Evolutionary conservation across 2,329 filamentous ascomycete species (phyloP).

Genomic region (Hypoxylon sp.): DNA sequence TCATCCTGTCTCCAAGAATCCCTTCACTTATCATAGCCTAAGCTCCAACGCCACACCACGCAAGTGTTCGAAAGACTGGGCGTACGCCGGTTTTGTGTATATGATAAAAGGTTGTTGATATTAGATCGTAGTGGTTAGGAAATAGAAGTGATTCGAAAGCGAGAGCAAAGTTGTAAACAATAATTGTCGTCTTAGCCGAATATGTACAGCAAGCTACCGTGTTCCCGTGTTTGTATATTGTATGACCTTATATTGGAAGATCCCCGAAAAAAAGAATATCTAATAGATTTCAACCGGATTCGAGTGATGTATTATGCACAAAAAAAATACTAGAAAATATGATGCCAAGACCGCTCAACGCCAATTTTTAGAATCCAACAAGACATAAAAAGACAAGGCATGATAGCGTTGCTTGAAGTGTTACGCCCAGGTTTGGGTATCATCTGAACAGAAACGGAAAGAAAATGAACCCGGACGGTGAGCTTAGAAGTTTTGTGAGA

Average conservation of each 20-base stretch:
- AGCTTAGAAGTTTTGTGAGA: slow-evolving; percentile 91
- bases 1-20: slow-evolving; percentile 3
- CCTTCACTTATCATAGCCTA: neutral
- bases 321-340: slow-evolving; percentile 29
- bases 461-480: neutral
- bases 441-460: slow-evolving; percentile 32
- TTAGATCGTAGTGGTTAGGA: slow-evolving; percentile 16
- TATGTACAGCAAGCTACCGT: slow-evolving; percentile 29
- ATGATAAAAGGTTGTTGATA: slow-evolving; percentile 10
- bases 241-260: slow-evolving; percentile 24
- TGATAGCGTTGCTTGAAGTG: slow-evolving; percentile 24
- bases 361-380: slow-evolving; percentile 32
- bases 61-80: neutral
- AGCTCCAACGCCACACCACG: neutral
- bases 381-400: slow-evolving; percentile 14
- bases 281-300: slow-evolving; percentile 20
- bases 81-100: neutral
- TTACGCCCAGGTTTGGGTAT: slow-evolving; percentile 36
- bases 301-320: slow-evolving; percentile 29
- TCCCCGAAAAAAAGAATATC: slow-evolving; percentile 12
- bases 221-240: slow-evolving; percentile 13
- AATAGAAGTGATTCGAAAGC: slow-evolving; percentile 9
- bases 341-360: slow-evolving; percentile 32
- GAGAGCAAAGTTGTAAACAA: slow-evolving; percentile 3
- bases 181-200: slow-evolving; percentile 16